Evolutionary conservation across 805 yeast species (phyloP).

Genomic region (Jamesozyma jinghongensis): DNA sequence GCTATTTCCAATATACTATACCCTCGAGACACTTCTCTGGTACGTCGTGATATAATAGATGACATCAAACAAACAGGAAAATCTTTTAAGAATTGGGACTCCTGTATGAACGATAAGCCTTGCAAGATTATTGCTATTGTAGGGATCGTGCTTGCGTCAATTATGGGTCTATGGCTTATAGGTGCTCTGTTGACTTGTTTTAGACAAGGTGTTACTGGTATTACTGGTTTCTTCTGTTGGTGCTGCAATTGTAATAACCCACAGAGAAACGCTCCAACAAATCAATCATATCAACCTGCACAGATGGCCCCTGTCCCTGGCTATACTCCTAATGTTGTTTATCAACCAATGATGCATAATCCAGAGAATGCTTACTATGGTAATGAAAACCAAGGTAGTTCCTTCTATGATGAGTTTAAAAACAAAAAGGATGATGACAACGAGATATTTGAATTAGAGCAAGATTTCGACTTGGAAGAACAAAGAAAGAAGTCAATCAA

Average conservation of each 20-base stretch:
- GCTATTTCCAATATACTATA: conserved; percentile 2
- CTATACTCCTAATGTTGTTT: conserved; percentile 22
- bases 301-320: neutral
- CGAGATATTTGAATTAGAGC: conserved; percentile 25
- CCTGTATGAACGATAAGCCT: conserved; percentile 68
- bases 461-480: conserved; percentile 27
- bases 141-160: conserved; percentile 50
- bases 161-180: conserved; percentile 49
- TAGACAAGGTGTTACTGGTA: conserved; percentile 47
- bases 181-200: conserved; percentile 46
- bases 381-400: neutral
- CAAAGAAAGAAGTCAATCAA: conserved; percentile 13
- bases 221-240: conserved; percentile 45
- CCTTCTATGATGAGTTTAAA: conserved; percentile 1
- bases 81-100: conserved; percentile 59
- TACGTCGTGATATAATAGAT: conserved; percentile 1
- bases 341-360: conserved; percentile 24
- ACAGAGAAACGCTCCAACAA: conserved; percentile 1
- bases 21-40: conserved; percentile 10
- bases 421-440: neutral
- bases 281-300: neutral
- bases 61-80: conserved; percentile 30
- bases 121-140: conserved; percentile 75
- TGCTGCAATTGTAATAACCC: conserved; percentile 29
- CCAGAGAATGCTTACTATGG: conserved; percentile 17